Base-by-base conservation (phyloP, 345 rosid genomes). In the Boechera retrofracta region DNA sequence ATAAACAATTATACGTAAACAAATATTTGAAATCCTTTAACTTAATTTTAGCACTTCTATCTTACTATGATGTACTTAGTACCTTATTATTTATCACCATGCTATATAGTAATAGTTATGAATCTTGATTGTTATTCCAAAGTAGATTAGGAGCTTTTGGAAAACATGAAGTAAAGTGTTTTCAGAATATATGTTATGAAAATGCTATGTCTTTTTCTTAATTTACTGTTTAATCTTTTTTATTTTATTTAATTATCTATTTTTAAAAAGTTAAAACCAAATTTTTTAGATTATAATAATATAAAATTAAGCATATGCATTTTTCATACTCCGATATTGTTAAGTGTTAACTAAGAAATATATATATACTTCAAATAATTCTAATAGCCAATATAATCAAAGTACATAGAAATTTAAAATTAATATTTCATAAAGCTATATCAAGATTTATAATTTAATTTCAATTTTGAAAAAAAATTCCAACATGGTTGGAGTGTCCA, bases 401-500 rank as follows among this genome's bases (percentile, higher is more conserved):
- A 54, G 8, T 18, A 26, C 1, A 8, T 18, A 10, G 33, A 51
- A n/a, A 32, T 7, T 56, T 57, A 31, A 6, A 32, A 57, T 57
- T 7, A 13, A 1, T 57, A 11, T n/a, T 29, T 54, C 29, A 18
- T 33, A 7, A 33, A 39, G 5, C 10, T 61, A 38, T 32, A 15
- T 31, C 0, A 31, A 15, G 16, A 32, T n/a, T 21, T 16, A 33
- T 18, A 3, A 3, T 10, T 7, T 24, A 60, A 26, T 3, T 52
- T 54, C 11, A 42, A 53, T 33, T 55, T 44, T 11, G 26, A 45
- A 54, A 44, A 44, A 55, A 74, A 74, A 65, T 24, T 65, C 21
- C 72, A 44, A 45, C 58, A 74, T 65, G 49, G 72, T 56, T 65
- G 48, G 72, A 55, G 13, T 35, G 49, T 55, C 48, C 57, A 55